Base-by-base conservation (phyloP, 495 filamentous ascomycete genomes). In the Parathielavia appendiculata region DNA sequence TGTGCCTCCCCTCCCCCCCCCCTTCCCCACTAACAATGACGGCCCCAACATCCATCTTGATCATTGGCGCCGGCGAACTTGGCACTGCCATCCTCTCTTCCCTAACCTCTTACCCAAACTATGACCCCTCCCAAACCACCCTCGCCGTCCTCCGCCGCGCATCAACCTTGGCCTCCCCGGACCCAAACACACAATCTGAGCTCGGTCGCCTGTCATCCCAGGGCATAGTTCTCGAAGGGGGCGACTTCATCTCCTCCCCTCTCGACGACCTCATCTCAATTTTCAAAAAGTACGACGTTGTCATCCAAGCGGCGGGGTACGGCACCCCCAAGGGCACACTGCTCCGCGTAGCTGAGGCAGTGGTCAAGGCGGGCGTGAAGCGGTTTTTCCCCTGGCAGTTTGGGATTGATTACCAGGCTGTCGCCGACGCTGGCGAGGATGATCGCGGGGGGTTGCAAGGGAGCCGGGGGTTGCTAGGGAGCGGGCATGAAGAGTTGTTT, bases 341-440 rank as follows among this genome's bases (percentile, higher is more conserved):
- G 63, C 26, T 73, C 0, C 82, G 81, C 49, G 55, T 84, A 30
- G 70, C 79, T 0, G 60, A 60, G 3, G 83, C 83, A 0, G 79
- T 76, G 0, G 68, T 87, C 5, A 56, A 59, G 11, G 81, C 81
- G 0, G 66, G 69, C 1, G 68, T 76, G 0, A 47, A 56, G 14
- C 63, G 77, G 9, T 86, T 78, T 59, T 67, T 86, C 14, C 83
- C 84, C 2, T 86, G 84, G 84, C 84, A 89, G 66, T 86, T 83
- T 66, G 84, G 84, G 10, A 75, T 85, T 2, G 82, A 87, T 61
- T 87, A 87, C 63, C 80, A 83, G 56, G 68, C 71, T 34, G 80
- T 87, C 36, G 83, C 83, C 2, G 51, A 1, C 0, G 38, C 22
- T 13, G 38, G 11, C 14, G 30, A 8, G 16, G 13, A 32, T 3